A percentile compares a stretch with the other conserved stretches of the same genome.
Evolutionary conservation across 1,284 basidiomycete species (phyloP).

Genomic region (Ustilago hordei): DNA sequence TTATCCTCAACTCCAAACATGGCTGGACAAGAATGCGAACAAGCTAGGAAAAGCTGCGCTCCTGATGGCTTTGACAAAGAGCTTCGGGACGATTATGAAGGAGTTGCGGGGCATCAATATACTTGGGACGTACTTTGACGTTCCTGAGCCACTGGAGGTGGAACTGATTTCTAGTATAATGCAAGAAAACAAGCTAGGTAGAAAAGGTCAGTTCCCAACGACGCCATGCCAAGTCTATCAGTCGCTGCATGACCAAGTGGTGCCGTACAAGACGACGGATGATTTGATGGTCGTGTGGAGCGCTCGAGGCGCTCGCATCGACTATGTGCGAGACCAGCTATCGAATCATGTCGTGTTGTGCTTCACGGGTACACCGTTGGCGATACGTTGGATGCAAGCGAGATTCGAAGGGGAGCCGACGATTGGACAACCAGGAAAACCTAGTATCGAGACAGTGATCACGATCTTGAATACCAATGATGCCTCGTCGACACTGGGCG

Average conservation of each 20-base stretch:
- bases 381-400: slow-evolving; percentile 53
- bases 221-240: slow-evolving; percentile 61
- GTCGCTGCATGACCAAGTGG: slow-evolving; percentile 56
- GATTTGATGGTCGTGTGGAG: slow-evolving; percentile 45
- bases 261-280: slow-evolving; percentile 52
- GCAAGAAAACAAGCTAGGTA: slow-evolving; percentile 45
- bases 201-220: slow-evolving; percentile 22
- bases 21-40: slow-evolving; percentile 49
- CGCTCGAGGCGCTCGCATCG: slow-evolving; percentile 42
- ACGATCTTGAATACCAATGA: slow-evolving; percentile 40
- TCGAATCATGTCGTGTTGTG: slow-evolving; percentile 41
- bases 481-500: slow-evolving; percentile 29
- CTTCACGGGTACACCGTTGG: slow-evolving; percentile 37
- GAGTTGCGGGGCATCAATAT: slow-evolving; percentile 21
- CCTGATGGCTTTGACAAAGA: slow-evolving; percentile 25
- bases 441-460: slow-evolving; percentile 26
- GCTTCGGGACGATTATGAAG: slow-evolving; percentile 49
- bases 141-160: slow-evolving; percentile 14
- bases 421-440: slow-evolving; percentile 23
- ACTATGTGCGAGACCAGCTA: slow-evolving; percentile 37
- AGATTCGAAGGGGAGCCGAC: slow-evolving; percentile 40
- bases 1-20: slow-evolving; percentile 50
- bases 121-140: slow-evolving; percentile 51
- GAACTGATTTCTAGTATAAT: slow-evolving; percentile 30
- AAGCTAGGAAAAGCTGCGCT: slow-evolving; percentile 33